Conservation (phyloP, 2,329 filamentous ascomycete species). For the Taxawa tesnikishii region DNA sequence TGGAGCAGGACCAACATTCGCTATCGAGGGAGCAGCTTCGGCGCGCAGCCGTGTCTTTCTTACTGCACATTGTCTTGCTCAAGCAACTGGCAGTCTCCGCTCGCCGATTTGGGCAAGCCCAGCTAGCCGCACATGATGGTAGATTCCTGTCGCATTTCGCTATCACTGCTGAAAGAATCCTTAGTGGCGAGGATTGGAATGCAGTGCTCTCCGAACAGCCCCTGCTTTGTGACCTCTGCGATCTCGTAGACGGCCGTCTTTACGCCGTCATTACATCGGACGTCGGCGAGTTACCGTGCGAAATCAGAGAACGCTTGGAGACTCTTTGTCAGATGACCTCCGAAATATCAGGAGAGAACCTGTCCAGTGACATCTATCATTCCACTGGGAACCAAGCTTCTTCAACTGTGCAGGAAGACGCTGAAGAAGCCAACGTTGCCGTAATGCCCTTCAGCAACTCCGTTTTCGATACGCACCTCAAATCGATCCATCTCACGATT, state of each 20-base stretch:
- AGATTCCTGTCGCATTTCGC: constrained; percentile 21
- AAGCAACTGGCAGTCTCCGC: constrained; percentile 16
- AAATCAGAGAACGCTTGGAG: too few species aligned
- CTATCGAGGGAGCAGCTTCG: too few species aligned
- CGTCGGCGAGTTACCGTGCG: too few species aligned
- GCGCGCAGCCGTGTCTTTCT: too few species aligned
- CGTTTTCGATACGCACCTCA: constrained; percentile 35
- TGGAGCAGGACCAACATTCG: constrained; percentile 9
- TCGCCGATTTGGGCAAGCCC: constrained; percentile 12
- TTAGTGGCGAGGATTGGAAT: constrained; percentile 25
- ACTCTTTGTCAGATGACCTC: too few species aligned
- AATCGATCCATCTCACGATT: constrained; percentile 27
- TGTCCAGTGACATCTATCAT: constrained; percentile 4
- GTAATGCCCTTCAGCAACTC: constrained; percentile 36
- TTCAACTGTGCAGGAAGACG: neutral
- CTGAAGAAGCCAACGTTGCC: neutral
- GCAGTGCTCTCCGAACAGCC: constrained; percentile 13
- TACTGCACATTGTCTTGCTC: constrained; percentile 19
- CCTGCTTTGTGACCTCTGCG: constrained; percentile 34
- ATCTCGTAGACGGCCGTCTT: constrained; percentile 44
- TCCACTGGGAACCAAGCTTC: constrained; percentile 3
- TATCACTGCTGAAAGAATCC: constrained; percentile 20
- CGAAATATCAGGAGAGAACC: constrained; percentile 5
- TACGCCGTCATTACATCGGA: too few species aligned
- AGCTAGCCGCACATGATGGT: constrained; percentile 7